Evolutionary conservation across 2,329 filamentous ascomycete species (phyloP).

Genomic region (Fusarium solani-melongenae): DNA sequence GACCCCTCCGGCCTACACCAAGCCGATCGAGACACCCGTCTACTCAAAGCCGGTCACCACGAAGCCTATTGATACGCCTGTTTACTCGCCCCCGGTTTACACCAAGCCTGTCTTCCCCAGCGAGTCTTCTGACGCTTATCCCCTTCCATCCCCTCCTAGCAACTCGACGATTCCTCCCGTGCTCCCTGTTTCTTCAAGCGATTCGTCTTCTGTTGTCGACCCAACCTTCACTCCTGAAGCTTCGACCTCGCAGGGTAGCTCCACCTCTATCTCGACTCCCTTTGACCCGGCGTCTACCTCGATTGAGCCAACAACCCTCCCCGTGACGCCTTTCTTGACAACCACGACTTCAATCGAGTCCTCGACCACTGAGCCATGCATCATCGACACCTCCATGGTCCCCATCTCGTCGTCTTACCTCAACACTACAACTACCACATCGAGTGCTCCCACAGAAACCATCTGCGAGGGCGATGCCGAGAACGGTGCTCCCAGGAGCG

Average conservation of each 20-base stretch:
- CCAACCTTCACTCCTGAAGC: neutral
- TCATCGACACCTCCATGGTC: constrained; percentile 50
- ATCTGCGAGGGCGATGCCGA: constrained; percentile 44
- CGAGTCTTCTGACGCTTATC: constrained; percentile 8
- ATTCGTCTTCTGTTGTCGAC: neutral
- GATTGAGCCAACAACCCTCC: constrained; percentile 4
- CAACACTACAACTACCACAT: constrained; percentile 37
- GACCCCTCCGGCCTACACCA: constrained; percentile 24
- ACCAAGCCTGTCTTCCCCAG: constrained; percentile 4
- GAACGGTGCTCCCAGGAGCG: constrained; percentile 46
- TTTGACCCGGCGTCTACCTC: neutral
- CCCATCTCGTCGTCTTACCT: constrained; percentile 44
- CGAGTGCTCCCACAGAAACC: constrained; percentile 40
- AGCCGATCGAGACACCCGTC: constrained; percentile 7
- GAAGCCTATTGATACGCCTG: constrained; percentile 2
- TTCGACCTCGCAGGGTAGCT: neutral
- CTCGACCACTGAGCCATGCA: constrained; percentile 26
- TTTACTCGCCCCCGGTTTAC: constrained; percentile 25
- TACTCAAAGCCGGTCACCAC: constrained; percentile 2
- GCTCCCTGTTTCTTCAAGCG: neutral
- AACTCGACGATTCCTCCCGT: constrained; percentile 19
- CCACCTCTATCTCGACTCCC: neutral
- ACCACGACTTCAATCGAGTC: neutral
- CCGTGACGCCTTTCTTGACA: constrained; percentile 17
- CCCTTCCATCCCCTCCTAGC: neutral